phyloP scores from a whole-genome alignment of 192 early-diverging fungal species.

The Jimgerdemannia lactiflua region DNA sequence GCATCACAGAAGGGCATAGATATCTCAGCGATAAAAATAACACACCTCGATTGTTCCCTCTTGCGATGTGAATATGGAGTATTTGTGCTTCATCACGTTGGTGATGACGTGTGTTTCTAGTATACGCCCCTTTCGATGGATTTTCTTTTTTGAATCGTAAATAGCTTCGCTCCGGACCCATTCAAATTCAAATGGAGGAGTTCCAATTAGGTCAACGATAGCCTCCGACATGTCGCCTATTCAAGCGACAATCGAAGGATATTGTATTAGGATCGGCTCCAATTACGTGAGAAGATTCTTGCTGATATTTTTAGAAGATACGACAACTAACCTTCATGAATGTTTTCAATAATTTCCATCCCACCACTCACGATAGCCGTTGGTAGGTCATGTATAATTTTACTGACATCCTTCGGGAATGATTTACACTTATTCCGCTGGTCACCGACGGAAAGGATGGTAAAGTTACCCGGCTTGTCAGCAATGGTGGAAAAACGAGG shows the following conservation, averaged over 20 bases:
- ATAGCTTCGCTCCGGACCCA: constrained; percentile 39
- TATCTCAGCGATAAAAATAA: background rate
- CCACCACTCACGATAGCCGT: constrained; percentile 34
- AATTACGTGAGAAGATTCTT: too few relatives aligned
- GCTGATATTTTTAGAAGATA: too few relatives aligned
- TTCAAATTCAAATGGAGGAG: constrained; percentile 43
- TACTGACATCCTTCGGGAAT: constrained; percentile 30
- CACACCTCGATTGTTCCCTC: constrained; percentile 38
- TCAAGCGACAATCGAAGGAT: background rate
- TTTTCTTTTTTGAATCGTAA: constrained; percentile 22
- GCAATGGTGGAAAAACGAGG: constrained; percentile 27
- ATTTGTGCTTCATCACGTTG: constrained; percentile 24
- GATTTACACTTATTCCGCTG: constrained; percentile 38
- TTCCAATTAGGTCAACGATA: constrained; percentile 39
- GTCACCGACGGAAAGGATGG: constrained; percentile 41
- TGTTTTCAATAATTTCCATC: constrained; percentile 39
- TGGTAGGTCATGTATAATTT: constrained; percentile 36
- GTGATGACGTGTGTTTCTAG: constrained; percentile 35
- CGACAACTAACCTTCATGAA: constrained; percentile 28
- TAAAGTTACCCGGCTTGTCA: constrained; percentile 46
- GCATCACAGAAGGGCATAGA: too few relatives aligned
- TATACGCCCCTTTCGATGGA: constrained; percentile 28
- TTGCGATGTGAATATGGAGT: constrained; percentile 35
- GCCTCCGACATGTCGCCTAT: constrained; percentile 39
- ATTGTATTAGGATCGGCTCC: background rate